Evolutionary conservation across 805 yeast species (phyloP).

Genomic region (Citeromyces matritensis): DNA sequence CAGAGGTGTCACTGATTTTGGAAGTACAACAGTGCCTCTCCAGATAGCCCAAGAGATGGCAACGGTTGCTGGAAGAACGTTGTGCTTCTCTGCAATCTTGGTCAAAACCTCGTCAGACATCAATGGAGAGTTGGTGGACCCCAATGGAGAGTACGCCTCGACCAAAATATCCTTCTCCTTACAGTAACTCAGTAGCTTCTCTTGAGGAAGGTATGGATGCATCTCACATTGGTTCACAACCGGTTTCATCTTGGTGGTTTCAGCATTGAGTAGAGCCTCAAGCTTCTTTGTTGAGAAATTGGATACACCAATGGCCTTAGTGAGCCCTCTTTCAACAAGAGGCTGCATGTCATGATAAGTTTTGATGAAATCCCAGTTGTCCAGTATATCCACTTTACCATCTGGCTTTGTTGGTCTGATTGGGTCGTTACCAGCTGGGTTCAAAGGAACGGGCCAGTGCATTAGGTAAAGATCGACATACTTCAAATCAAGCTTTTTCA

Average conservation of each 20-base stretch:
- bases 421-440: constrained; percentile 12
- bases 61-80: constrained; percentile 31
- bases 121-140: constrained; percentile 41
- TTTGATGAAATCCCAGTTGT: constrained; percentile 26
- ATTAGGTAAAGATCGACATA: constrained; percentile 53
- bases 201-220: constrained; percentile 62
- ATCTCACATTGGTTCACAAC: constrained; percentile 65
- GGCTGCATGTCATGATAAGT: constrained; percentile 59
- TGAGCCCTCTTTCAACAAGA: constrained; percentile 34
- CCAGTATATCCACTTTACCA: constrained; percentile 15
- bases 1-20: constrained; percentile 16
- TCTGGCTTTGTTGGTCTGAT: constrained; percentile 17
- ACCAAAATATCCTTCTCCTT: constrained; percentile 35
- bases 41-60: constrained; percentile 42
- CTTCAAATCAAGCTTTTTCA: constrained; percentile 34
- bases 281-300: constrained; percentile 49
- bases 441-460: constrained; percentile 47
- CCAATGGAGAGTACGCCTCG: constrained; percentile 75
- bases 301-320: constrained; percentile 65
- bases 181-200: constrained; percentile 38
- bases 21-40: constrained; percentile 29
- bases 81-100: constrained; percentile 27
- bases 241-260: constrained; percentile 40
- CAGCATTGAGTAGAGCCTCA: constrained; percentile 29
- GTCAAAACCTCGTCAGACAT: constrained; percentile 25